phyloP scores from a whole-genome alignment of 164 flowering plant species.

The Vitis labrusca region DNA sequence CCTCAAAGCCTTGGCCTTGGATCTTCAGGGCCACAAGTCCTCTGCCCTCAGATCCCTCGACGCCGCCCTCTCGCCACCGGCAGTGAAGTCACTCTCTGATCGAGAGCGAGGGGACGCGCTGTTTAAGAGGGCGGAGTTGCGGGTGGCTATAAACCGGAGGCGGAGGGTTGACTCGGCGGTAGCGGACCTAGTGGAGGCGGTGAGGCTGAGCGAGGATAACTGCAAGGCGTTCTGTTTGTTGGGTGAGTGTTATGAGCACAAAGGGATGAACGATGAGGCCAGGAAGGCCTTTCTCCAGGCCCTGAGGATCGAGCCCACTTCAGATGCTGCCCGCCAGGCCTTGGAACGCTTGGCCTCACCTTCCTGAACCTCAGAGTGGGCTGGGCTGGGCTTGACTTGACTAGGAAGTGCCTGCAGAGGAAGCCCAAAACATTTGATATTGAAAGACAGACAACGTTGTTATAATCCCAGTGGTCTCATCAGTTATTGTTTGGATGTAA shows the following conservation, averaged over 20 bases:
- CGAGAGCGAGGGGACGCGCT: conserved; percentile 47
- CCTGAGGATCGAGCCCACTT: conserved; percentile 20
- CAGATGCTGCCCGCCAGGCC: conserved; percentile 20
- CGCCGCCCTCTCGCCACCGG: conserved; percentile 35
- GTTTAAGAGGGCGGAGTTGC: conserved; percentile 46
- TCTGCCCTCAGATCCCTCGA: conserved; percentile 45
- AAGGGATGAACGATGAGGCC: conserved; percentile 40
- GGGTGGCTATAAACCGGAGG: conserved; percentile 28
- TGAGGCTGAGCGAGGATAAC: conserved; percentile 22
- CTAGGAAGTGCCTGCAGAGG: not conserved
- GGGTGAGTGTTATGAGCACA: conserved; percentile 47
- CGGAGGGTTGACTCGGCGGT: conserved; percentile 41
- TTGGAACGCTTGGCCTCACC: conserved; percentile 16
- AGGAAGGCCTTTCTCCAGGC: conserved; percentile 36
- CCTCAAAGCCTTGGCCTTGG: conserved; percentile 42
- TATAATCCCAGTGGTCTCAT: too few relatives aligned
- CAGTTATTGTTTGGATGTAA: too few relatives aligned
- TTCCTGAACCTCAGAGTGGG: not conserved
- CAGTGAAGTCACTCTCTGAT: conserved; percentile 29
- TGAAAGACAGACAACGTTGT: too few relatives aligned
- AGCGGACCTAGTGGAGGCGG: conserved; percentile 44
- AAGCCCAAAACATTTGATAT: not conserved
- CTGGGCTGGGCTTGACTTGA: not conserved
- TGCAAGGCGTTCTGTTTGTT: conserved; percentile 28
- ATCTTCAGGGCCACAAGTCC: conserved; percentile 28